Conservation (phyloP, 1,139 yeast genomes). For the Yamadazyma diospyri region DNA sequence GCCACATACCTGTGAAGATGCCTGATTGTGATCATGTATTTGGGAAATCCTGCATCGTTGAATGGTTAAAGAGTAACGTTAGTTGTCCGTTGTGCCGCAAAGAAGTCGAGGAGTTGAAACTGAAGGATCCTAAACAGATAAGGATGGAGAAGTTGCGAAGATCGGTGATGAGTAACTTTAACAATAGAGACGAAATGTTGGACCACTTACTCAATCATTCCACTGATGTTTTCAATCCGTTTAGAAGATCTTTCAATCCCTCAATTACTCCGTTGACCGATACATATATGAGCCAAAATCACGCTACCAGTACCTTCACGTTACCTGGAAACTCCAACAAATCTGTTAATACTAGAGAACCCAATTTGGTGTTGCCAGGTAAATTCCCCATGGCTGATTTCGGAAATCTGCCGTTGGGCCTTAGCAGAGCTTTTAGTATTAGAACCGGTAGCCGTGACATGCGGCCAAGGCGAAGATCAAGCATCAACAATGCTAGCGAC, state of each 20-base stretch:
- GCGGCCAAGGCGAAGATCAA: not conserved
- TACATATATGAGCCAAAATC: constrained; percentile 34
- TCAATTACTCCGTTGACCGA: constrained; percentile 42
- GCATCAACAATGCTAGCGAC: not conserved
- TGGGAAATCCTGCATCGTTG: constrained; percentile 41
- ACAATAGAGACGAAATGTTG: constrained; percentile 18
- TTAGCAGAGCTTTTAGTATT: constrained; percentile 6
- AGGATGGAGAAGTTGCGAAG: constrained; percentile 16
- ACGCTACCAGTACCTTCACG: constrained; percentile 22
- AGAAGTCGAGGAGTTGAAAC: constrained; percentile 33
- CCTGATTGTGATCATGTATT: constrained; percentile 42
- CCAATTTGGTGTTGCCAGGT: constrained; percentile 29
- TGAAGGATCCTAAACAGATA: constrained; percentile 20
- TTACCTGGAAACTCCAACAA: constrained; percentile 8
- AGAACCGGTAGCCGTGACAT: not conserved
- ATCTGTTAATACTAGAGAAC: constrained; percentile 18
- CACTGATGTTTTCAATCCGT: constrained; percentile 40
- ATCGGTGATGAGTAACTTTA: constrained; percentile 10
- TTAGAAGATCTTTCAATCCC: constrained; percentile 35
- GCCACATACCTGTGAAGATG: constrained; percentile 42
- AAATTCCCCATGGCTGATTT: constrained; percentile 29
- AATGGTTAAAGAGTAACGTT: constrained; percentile 40
- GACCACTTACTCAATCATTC: constrained; percentile 27
- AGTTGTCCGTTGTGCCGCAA: constrained; percentile 47
- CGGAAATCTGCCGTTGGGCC: constrained; percentile 7